Evolutionary conservation across 23 red algal genomes (phyloP), one percentile per base, ranked within the genome.

Genomic region (Chondrus crispus): DNA sequence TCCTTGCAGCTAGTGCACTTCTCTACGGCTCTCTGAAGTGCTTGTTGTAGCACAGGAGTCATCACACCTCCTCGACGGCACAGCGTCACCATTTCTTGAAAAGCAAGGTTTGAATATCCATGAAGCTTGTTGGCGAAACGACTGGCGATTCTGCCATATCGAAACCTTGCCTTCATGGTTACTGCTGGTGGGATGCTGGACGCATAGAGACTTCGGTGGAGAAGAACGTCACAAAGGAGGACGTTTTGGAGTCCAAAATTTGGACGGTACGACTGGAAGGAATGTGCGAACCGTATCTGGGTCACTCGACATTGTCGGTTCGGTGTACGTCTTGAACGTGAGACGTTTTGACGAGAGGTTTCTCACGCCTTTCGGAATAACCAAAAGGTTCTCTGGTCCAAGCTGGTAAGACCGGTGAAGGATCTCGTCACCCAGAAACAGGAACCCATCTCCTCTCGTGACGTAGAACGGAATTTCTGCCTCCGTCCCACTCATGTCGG

Each of bases 1-100:
- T 4, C 10, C 49, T 75, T 75, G 63, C 84, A 88, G 7, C 64
- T 75, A 5, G 84, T 74, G 51, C 84, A 88, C 29, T 74, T 52
- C 11, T 70, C 29, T 5, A 88, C 12, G 9, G 62, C 84, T 30
- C 20, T 5, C 37, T 88, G 32, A 19, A 88, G 42, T 0, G 66
- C 63, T 33, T 58, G 84, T 3, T 77, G n/a, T 44, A 73, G 68
- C 9, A 58, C 46, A 7, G 66, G 48, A 47, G 49, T 88, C 3
- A 88, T 22, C 5, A 88, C 66, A 39, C 48, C 9, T 29, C 33
- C 68, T 11, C 84, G 62, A 8, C 45, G 35, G 45, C 84, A 74
- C 33, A 88, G 20, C 13, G 58, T 44, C 16, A n/a, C 20, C 84
- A 74, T 88, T 46, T 88, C 84, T 33, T 73, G 38, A 4, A 88